phyloP scores from a whole-genome alignment of 2,329 filamentous ascomycete species.

The Alternaria dauci region DNA sequence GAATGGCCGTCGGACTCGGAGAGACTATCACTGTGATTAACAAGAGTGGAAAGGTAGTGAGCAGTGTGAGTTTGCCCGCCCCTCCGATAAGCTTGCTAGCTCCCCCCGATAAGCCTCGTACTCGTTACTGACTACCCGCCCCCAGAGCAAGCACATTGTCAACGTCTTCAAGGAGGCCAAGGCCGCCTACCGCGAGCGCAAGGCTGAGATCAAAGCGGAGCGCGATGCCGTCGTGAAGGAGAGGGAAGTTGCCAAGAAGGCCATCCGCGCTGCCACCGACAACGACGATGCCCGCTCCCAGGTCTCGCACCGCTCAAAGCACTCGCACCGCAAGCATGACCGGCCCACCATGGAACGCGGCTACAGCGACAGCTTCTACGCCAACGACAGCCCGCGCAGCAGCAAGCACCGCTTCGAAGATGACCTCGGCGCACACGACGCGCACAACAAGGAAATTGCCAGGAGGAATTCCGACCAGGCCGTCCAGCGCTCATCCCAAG shows the following conservation, averaged over 20 bases:
- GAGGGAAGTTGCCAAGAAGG: conserved; percentile 66
- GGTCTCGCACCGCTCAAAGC: conserved; percentile 39
- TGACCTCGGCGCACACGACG: conserved; percentile 42
- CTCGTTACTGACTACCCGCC: conserved; percentile 27
- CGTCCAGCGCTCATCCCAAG: conserved; percentile 22
- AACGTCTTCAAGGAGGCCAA: conserved; percentile 93
- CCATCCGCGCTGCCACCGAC: conserved; percentile 50
- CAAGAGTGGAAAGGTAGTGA: conserved; percentile 89
- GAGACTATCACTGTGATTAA: conserved; percentile 91
- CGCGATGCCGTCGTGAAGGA: conserved; percentile 67
- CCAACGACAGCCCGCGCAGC: conserved; percentile 45
- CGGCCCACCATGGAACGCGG: conserved; percentile 55
- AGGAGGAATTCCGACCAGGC: conserved; percentile 55
- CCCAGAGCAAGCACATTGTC: conserved; percentile 85
- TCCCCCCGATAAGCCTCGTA: conserved; percentile 17
- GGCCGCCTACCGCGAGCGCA: conserved; percentile 85
- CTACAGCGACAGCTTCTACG: conserved; percentile 57
- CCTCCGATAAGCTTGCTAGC: conserved; percentile 14
- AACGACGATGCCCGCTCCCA: conserved; percentile 50
- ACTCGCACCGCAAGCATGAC: conserved; percentile 35
- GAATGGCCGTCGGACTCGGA: conserved; percentile 59
- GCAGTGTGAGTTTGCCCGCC: conserved; percentile 69
- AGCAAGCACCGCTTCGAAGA: conserved; percentile 41
- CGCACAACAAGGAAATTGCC: conserved; percentile 51
- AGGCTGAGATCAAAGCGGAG: conserved; percentile 79